Percentiles rank a stretch among this genome's conserved stretches.
Conservation (phyloP, 768 basidiomycete genomes). For the Suillus spraguei region DNA sequence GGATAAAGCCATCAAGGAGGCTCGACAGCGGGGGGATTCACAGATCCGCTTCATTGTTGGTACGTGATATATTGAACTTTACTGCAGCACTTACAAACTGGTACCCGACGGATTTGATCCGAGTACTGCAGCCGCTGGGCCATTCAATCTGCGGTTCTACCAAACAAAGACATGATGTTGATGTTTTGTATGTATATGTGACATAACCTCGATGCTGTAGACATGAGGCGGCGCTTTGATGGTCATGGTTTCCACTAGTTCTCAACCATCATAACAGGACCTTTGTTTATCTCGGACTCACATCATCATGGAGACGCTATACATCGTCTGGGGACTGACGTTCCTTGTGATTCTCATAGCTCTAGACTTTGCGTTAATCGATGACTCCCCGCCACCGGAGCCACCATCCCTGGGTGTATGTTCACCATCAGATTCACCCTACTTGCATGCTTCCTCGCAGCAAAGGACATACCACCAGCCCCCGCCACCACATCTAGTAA, state of each 20-base stretch:
- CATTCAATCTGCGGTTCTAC: neutral
- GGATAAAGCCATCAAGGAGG: constrained; percentile 70
- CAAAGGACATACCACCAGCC: neutral
- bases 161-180: no score
- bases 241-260: no score
- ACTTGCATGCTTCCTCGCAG: neutral
- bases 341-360: neutral
- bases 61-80: constrained; percentile 34
- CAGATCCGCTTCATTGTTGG: constrained; percentile 87
- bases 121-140: neutral
- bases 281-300: neutral
- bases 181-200: constrained; percentile 1
- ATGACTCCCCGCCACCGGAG: neutral
- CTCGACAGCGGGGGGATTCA: constrained; percentile 60
- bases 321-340: neutral
- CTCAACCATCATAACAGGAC: neutral
- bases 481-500: neutral
- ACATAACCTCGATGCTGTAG: neutral
- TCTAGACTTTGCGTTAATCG: neutral
- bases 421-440: neutral
- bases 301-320: neutral
- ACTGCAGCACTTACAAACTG: no score
- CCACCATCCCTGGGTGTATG: neutral
- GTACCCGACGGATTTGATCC: no score
- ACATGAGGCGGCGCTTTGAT: constrained; percentile 1